phyloP scores from a whole-genome alignment of 2,329 filamentous ascomycete genomes.

The Amesomyces nigricolor region DNA sequence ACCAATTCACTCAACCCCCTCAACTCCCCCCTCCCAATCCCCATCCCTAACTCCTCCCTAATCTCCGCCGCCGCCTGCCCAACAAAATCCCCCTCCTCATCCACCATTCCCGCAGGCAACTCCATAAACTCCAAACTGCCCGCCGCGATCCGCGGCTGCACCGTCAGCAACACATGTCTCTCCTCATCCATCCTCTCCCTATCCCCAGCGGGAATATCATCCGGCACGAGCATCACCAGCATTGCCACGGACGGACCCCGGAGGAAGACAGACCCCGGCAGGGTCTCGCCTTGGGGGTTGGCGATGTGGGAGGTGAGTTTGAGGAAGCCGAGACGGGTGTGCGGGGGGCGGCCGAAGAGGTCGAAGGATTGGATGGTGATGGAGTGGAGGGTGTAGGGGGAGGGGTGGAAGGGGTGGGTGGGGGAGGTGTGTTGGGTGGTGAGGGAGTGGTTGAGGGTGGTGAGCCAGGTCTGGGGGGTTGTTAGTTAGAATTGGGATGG shows the following conservation, averaged over 20 bases:
- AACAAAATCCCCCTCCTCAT: constrained; percentile 49
- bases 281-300: constrained; percentile 42
- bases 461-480: constrained; percentile 42
- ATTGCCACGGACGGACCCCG: constrained; percentile 57
- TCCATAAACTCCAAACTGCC: constrained; percentile 54
- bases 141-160: constrained; percentile 53
- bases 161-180: constrained; percentile 52
- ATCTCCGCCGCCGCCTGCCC: constrained; percentile 57
- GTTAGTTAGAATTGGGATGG: neutral
- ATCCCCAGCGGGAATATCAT: constrained; percentile 33
- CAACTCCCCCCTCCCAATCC: constrained; percentile 44
- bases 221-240: constrained; percentile 51
- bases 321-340: constrained; percentile 45
- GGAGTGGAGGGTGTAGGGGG: constrained; percentile 48
- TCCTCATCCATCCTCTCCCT: constrained; percentile 35
- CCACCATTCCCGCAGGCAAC: constrained; percentile 58
- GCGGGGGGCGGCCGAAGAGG: constrained; percentile 40
- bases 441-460: constrained; percentile 43
- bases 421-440: constrained; percentile 36
- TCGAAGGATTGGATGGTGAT: constrained; percentile 51
- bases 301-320: constrained; percentile 47
- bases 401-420: constrained; percentile 47
- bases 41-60: constrained; percentile 53
- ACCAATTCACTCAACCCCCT: constrained; percentile 48
- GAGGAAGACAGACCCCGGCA: constrained; percentile 52